phyloP scores from a whole-genome alignment of 1,284 basidiomycete species.

The Sporisorium sorghi region DNA sequence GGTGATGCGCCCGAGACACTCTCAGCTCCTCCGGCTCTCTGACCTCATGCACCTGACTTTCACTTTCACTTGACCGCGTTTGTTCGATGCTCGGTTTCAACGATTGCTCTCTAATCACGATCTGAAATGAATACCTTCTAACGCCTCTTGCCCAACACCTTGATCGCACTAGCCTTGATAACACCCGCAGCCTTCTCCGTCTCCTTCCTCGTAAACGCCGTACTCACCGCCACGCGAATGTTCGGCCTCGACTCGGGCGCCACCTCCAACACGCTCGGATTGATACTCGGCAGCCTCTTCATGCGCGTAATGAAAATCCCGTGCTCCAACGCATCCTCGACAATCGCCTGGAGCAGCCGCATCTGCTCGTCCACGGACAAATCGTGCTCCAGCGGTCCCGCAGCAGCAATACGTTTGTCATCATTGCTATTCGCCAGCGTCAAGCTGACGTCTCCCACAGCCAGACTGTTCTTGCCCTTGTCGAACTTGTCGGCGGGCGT shows the following conservation, averaged over 20 bases:
- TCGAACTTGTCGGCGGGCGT: constrained; percentile 55
- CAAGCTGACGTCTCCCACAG: constrained; percentile 43
- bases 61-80: not conserved
- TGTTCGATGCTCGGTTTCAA: not conserved
- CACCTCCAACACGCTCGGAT: constrained; percentile 54
- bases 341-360: constrained; percentile 58
- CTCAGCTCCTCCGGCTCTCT: too few species aligned
- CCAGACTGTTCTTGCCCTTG: constrained; percentile 42
- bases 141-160: constrained; percentile 73
- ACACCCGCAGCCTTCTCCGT: constrained; percentile 85
- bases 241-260: constrained; percentile 75
- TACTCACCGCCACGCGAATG: constrained; percentile 83
- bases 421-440: constrained; percentile 36
- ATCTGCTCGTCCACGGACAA: constrained; percentile 57
- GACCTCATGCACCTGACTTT: not conserved
- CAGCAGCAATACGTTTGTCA: constrained; percentile 26
- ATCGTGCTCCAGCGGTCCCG: constrained; percentile 45
- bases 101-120: not conserved
- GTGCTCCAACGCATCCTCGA: constrained; percentile 59
- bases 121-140: constrained; percentile 2
- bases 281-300: constrained; percentile 61
- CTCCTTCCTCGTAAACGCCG: constrained; percentile 86
- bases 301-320: constrained; percentile 58
- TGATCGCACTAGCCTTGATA: constrained; percentile 80
- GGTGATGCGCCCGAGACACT: too few species aligned